Evolutionary conservation across 1,139 yeast genomes (phyloP).

Genomic region (Sugiyamaella sp.): DNA sequence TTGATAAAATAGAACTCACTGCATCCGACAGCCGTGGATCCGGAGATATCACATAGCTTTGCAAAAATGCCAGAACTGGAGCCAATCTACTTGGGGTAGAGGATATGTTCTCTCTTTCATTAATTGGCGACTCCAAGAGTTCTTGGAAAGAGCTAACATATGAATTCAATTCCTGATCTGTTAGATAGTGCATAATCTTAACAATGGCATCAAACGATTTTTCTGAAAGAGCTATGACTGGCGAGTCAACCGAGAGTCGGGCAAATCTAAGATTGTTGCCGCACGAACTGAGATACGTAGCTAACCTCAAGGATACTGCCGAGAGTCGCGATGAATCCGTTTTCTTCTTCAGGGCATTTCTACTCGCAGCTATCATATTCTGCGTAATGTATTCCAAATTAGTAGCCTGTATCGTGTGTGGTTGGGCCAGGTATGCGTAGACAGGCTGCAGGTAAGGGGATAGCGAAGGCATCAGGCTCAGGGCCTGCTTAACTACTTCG

Average conservation of each 20-base stretch:
- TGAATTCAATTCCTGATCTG: constrained; percentile 24
- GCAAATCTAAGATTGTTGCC: constrained; percentile 23
- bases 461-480: constrained; percentile 19
- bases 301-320: constrained; percentile 13
- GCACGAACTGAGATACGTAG: constrained; percentile 24
- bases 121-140: not conserved
- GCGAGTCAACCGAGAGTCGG: constrained; percentile 20
- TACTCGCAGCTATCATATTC: constrained; percentile 3
- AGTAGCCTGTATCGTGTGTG: constrained; percentile 7
- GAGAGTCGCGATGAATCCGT: not conserved
- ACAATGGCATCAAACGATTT: constrained; percentile 23
- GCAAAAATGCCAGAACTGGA: constrained; percentile 24
- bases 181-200: constrained; percentile 27
- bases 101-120: not conserved
- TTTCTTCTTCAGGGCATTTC: constrained; percentile 2
- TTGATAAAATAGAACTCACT: constrained; percentile 26
- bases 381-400: constrained; percentile 14
- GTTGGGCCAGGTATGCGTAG: constrained; percentile 22
- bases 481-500: constrained; percentile 16
- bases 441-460: constrained; percentile 24
- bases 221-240: constrained; percentile 23
- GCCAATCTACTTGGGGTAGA: constrained; percentile 11
- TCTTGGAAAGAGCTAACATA: constrained; percentile 17
- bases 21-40: constrained; percentile 29
- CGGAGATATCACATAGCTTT: constrained; percentile 32